Base-by-base conservation (phyloP, 1,139 yeast genomes). In the Casaregolazyma suthepensis region DNA sequence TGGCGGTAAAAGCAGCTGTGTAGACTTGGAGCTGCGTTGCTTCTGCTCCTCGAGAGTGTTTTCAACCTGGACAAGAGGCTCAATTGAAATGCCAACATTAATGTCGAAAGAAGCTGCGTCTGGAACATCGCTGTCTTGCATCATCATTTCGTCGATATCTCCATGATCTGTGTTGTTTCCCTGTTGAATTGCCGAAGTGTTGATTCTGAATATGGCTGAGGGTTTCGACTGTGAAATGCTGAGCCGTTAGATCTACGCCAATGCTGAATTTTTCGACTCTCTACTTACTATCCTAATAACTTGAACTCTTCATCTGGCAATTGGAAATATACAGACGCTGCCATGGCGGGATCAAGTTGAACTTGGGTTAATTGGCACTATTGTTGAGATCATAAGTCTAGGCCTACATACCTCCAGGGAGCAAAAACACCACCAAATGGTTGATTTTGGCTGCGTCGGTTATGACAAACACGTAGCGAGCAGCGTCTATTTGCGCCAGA, bases 241-340 rank as follows among this genome's bases (percentile, higher is more conserved):
- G 66, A 22, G 10, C 38, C 35, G 13, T 49, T 48, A 47, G 46
- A 26, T 5, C 29, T 20, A 22, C 31, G 18, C 20, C 19, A 38
- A 43, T 10, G 5, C 44, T 5, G 19, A 31, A 20, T 37, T 18
- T 22, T 40, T 7, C 23, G 3, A 23, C n/a, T 13, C 12, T 12
- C 19, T 26, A 60, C 69, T 53, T 59, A 66, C 68, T 66, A 73
- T 49, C 99, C 99, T 48, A 93, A 77, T 18, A 93, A 71, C 60
- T 81, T 81, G 70, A 89, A 93, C 40, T 87, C 96, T 51, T 76
- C 75, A 23, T 78, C 78, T 1, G 96, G 96, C 54, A 90, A 71
- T 66, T 93, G 96, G 70, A 90, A 91, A 69, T 87, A 93, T 2
- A 93, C 88, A 48, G 91, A 76, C 0, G 97, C 98, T 0, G 93